Base-by-base conservation (phyloP, 495 filamentous ascomycete species). In the Aspergillus ostianus region DNA sequence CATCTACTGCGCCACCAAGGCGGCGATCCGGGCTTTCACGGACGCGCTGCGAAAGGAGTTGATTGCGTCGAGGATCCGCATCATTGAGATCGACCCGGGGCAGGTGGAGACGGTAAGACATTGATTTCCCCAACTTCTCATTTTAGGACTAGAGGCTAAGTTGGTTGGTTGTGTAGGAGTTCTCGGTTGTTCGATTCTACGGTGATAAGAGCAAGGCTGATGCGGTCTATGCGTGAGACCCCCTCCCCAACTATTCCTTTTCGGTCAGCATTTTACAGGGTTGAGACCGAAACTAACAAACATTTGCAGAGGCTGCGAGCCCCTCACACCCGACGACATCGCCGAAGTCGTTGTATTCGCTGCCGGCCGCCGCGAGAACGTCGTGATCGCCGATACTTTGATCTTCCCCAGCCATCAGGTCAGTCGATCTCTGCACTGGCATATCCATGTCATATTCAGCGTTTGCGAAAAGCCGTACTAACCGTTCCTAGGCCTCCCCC, bases 1-100 rank as follows among this genome's bases (percentile, higher is more conserved):
- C 65, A 96, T 98, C 64, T 98, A 98, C 82, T 98, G 94, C 74
- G 92, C 94, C 3, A 93, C 90, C 51, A 98, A 98, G 78, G 93
- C 94, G 13, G 94, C 94, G 4, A 87, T 98, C 46, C 86, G 89
- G 51, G 87, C 81, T 55, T 98, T 97, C 77, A 95, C 94, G 0
- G 93, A 97, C 53, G 82, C 90, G 17, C 74, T 98, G 65, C 82
- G 94, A 65, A 91, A 88, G 77, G 94, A 98, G 80, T 82, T 97
- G 50, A 87, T 98, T 63, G 82, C 89, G 26, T 90, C 91, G 6
- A 80, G 93, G 48, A 93, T 98, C 52, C 77, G 94, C 21, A 81
- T 98, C 52, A 93, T 97, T 59, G 92, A 94, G 77, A 80, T 98
- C 60, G 94, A 97, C 67, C 94, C 94, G 7, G 94, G 94, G 46